These are phyloP conservation scores for Dillenia suffruticosa DNA, from an alignment of 164 flowering plant species.

Conservation along the genomic window DNA sequence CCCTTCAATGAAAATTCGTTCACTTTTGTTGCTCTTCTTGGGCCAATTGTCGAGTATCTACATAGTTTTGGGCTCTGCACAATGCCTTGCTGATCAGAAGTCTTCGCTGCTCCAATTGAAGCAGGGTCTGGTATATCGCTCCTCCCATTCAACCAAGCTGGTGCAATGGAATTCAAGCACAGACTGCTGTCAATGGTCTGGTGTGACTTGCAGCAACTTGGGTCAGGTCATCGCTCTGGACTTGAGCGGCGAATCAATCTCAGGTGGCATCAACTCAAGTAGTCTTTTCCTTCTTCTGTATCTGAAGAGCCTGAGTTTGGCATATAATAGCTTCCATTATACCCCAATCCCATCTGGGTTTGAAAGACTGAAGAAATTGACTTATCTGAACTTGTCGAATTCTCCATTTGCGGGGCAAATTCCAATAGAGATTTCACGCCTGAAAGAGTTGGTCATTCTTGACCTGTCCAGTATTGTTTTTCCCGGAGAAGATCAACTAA, in stretches of 20 bases:
- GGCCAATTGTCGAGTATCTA: background rate
- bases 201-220: constrained; percentile 24
- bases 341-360: constrained; percentile 30
- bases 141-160: constrained; percentile 9
- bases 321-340: constrained; percentile 27
- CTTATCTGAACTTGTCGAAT: constrained; percentile 41
- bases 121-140: constrained; percentile 11
- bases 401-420: constrained; percentile 44
- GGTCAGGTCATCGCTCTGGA: constrained; percentile 30
- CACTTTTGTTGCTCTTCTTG: constrained; percentile 14
- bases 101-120: constrained; percentile 23
- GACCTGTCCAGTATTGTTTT: constrained; percentile 20
- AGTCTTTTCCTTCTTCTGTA: constrained; percentile 25
- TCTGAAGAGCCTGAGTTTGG: constrained; percentile 35
- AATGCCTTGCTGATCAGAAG: constrained; percentile 30
- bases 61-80: constrained; percentile 11
- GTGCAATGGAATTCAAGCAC: constrained; percentile 25
- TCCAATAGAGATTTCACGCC: constrained; percentile 23
- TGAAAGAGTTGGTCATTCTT: constrained; percentile 28
- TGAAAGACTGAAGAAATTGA: constrained; percentile 22
- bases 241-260: constrained; percentile 21
- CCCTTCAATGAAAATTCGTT: constrained; percentile 21
- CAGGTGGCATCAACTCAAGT: constrained; percentile 17
- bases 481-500: background rate
- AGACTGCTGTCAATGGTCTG: constrained; percentile 37